Evolutionary conservation across 1,284 basidiomycete genomes (phyloP), one percentile per base, ranked within the genome.

Genomic region (Sanghuangporus weigelae): DNA sequence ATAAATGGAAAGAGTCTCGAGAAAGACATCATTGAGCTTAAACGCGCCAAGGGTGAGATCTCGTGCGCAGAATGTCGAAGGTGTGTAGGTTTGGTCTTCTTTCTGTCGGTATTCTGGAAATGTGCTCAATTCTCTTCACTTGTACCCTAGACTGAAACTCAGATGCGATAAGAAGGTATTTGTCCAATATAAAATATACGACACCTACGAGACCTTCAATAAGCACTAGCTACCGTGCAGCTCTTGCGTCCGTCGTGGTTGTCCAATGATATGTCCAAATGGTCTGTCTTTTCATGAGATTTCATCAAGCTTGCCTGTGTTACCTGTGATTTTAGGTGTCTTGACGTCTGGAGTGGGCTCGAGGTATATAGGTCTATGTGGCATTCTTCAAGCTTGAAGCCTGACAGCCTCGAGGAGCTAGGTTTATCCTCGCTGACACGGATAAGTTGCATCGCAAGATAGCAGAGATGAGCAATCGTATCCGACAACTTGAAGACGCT

Each of bases 351-450:
- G 50, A 23, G 16, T 51, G 40, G 50, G 57, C 10, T 1, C 23
- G 14, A 56, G 50, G 40, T 61, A 10, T 12, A 19, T 12, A 11
- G 40, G 8, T 49, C 21, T 31, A n/a, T 14, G 11, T 7, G 16
- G 36, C 12, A 7, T 26, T 21, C 36, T 46, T 26, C 8, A n/a
- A 46, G 36, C 36, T 16, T 21, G 8, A 19, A n/a, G 10, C 19
- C 7, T 26, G 23, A 48, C 42, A 21, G 21, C 21, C 10, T 54
- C n/a, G 48, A 23, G 48, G 67, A 23, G 10, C 14, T 50, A 26
- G n/a, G 48, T 67, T 68, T 58, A 61, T 69, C 40, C 67, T 67
- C 3, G 59, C 67, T 12, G 67, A 66, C 57, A 69, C 70, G n/a
- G 66, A 69, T 40, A 57, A 66, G 31, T 62, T 70, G 11, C 68